Evolutionary conservation across 1,139 yeast species (phyloP), one percentile per base, ranked within the genome.

Genomic region (Wickerhamomyces sp.): DNA sequence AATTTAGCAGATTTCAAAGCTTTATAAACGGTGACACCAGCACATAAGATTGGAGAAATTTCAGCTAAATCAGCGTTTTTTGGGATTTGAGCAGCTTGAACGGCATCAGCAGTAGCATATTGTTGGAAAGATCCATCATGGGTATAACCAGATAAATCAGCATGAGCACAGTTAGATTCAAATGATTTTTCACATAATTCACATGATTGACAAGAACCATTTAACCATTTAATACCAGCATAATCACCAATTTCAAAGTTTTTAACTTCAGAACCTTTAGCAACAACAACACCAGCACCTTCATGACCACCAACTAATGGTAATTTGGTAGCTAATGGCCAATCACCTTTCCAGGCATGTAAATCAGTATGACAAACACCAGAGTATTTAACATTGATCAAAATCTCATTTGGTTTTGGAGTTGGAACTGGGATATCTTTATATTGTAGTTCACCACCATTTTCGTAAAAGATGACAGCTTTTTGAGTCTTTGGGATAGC

Each of bases 261-360:
- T 52, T 63, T 69, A 48, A 79, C 84, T 58, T 76, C 76, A 38
- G 69, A 71, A 55, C 84, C 84, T 65, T 75, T 63, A 45, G 69
- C 83, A 44, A 79, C 84, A 53, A 79, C 84, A 34, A 72, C 74
- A 66, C 85, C 84, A 40, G 84, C 84, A 69, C 85, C 85, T 65
- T 79, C 85, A 65, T 79, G 85, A 59, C 85, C 85, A 61, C 86
- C 86, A 35, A 81, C 85, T 56, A 80, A 70, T 42, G 85, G 85
- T 58, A 80, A 68, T 61, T 79, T 80, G 51, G 76, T 71, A 23
- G 64, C 70, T 59, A 79, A 67, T 45, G 85, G 84, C 85, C 84
- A 78, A 63, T 80, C 85, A 61, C 84, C 85, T 62, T 79, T 75
- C 84, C 84, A 79, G 43, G 84, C 86, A 63, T 80, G 86, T 60